Evolutionary conservation across 225 moss, liverwort and hornwort genomes (phyloP).

Genomic region (Bryum argenteum): DNA sequence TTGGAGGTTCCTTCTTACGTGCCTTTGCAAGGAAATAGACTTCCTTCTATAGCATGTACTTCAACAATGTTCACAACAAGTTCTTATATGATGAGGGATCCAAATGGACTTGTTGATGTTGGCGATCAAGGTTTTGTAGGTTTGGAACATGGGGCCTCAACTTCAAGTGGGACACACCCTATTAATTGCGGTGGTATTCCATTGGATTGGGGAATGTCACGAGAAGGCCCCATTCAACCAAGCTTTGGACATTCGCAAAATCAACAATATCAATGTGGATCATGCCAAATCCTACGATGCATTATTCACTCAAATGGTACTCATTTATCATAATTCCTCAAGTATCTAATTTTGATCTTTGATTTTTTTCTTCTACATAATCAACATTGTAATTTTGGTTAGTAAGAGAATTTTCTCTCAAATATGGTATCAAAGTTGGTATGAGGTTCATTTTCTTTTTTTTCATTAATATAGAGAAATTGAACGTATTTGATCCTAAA

Average conservation of each 20-base stretch:
- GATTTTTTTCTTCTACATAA: no score
- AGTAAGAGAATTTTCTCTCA: not conserved
- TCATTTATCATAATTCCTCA: conserved; percentile 9
- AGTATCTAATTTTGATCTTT: not conserved
- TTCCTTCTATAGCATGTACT: conserved; percentile 67
- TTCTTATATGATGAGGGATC: conserved; percentile 78
- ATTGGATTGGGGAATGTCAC: conserved; percentile 82
- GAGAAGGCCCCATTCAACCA: conserved; percentile 69
- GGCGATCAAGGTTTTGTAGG: conserved; percentile 79
- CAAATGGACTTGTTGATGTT: conserved; percentile 78
- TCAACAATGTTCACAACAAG: conserved; percentile 73
- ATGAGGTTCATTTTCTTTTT: not conserved
- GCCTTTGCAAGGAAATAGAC: conserved; percentile 65
- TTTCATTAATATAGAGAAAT: no score
- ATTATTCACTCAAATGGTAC: conserved; percentile 98
- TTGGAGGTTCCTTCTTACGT: conserved; percentile 65
- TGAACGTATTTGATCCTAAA: not conserved
- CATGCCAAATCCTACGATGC: conserved; percentile 95
- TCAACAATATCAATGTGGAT: conserved; percentile 78
- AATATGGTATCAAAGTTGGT: conserved; percentile 5
- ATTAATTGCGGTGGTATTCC: conserved; percentile 66
- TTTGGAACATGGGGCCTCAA: conserved; percentile 91
- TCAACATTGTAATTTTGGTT: no score
- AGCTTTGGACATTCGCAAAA: conserved; percentile 72
- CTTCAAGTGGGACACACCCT: conserved; percentile 79